These are phyloP conservation scores for Cronartium ribicola DNA, from an alignment of 1,284 basidiomycete genomes.

Conservation along the genomic window DNA sequence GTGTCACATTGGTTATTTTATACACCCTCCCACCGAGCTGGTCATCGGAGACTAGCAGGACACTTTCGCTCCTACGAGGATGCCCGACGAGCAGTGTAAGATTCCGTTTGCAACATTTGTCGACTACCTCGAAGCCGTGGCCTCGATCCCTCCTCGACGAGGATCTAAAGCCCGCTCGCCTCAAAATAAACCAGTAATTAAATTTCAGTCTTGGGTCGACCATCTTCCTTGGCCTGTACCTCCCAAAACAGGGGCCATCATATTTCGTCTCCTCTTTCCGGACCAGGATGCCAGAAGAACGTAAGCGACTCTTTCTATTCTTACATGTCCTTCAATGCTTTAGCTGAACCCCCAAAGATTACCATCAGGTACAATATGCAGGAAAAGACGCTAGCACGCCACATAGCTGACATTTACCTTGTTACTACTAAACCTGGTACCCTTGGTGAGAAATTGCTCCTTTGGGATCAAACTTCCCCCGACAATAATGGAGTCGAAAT, in stretches of 20 bases:
- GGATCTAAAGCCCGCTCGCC: not conserved
- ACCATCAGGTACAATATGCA: slow-evolving; percentile 61
- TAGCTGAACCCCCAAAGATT: not conserved
- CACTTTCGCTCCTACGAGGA: not conserved
- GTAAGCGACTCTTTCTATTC: not conserved
- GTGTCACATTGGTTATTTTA: no score
- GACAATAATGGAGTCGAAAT: slow-evolving; percentile 47
- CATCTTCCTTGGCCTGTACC: not conserved
- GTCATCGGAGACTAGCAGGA: no score
- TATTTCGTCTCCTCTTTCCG: slow-evolving; percentile 74
- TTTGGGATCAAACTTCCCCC: slow-evolving; percentile 56
- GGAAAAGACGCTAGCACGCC: slow-evolving; percentile 62
- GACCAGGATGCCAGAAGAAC: slow-evolving; percentile 66
- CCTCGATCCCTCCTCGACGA: not conserved
- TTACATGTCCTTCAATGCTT: not conserved
- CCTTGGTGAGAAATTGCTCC: slow-evolving; percentile 53
- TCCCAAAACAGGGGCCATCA: slow-evolving; percentile 48
- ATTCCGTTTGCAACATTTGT: not conserved
- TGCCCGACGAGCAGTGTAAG: not conserved
- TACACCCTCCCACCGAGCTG: no score
- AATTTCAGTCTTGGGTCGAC: slow-evolving; percentile 12
- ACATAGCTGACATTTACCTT: slow-evolving; percentile 59
- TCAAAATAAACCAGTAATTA: not conserved
- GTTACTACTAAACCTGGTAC: slow-evolving; percentile 49
- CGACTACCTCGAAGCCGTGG: not conserved